A percentile compares a stretch with the other conserved stretches of the same genome.
Conservation (phyloP, 495 filamentous ascomycete genomes). For the Penicillium roqueforti region DNA sequence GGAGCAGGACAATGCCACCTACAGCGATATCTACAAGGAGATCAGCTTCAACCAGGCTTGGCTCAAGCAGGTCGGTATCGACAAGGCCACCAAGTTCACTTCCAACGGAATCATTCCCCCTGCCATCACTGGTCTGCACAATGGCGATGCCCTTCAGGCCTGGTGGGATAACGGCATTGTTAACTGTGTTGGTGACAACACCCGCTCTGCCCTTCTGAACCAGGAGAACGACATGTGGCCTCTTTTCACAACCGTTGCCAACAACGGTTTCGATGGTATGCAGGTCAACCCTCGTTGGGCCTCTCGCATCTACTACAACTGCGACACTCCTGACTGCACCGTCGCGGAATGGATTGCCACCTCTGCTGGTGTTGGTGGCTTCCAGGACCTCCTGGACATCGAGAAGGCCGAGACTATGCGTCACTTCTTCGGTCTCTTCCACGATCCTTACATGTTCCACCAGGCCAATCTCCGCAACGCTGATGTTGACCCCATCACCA, state of each 20-base stretch:
- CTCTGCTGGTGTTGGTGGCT: constrained; percentile 47
- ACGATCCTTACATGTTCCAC: constrained; percentile 48
- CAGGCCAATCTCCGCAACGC: constrained; percentile 58
- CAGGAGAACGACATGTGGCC: constrained; percentile 51
- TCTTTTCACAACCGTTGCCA: constrained; percentile 45
- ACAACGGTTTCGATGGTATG: constrained; percentile 54
- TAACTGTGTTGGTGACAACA: constrained; percentile 63
- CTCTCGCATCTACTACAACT: constrained; percentile 64
- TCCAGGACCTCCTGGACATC: constrained; percentile 44
- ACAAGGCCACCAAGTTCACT: constrained; percentile 39
- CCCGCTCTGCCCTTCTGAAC: constrained; percentile 49
- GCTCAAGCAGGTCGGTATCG: constrained; percentile 49
- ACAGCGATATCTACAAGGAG: constrained; percentile 52
- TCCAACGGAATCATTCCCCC: constrained; percentile 56
- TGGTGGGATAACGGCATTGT: constrained; percentile 56
- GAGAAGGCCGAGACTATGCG: constrained; percentile 51
- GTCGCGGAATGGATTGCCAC: constrained; percentile 58
- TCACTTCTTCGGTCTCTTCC: constrained; percentile 52
- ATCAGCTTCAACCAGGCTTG: constrained; percentile 59
- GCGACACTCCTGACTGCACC: constrained; percentile 52
- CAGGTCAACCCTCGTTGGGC: constrained; percentile 59
- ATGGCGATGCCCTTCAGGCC: constrained; percentile 57
- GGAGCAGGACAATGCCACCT: constrained; percentile 58
- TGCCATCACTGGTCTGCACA: constrained; percentile 61
- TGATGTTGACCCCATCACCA: constrained; percentile 41